Conservation (phyloP, 345 rosid species). For the Populus nigra region DNA sequence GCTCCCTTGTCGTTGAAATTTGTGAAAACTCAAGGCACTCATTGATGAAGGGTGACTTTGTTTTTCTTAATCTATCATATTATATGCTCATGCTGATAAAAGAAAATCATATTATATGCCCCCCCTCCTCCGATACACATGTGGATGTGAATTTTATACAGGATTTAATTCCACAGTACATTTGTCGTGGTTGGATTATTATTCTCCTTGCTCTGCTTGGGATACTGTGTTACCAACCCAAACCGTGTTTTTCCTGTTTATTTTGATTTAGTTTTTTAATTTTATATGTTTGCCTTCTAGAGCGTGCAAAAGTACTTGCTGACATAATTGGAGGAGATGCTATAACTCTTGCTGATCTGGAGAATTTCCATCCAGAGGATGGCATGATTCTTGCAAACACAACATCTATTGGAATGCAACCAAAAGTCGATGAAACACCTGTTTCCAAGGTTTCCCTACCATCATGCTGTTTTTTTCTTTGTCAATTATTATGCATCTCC, state of each 20-base stretch:
- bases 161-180: background rate
- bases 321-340: constrained; percentile 74
- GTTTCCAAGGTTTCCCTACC: constrained; percentile 58
- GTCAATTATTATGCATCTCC: background rate
- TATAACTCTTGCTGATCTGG: constrained; percentile 64
- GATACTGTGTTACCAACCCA: background rate
- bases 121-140: background rate
- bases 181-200: background rate
- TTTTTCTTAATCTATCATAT: background rate
- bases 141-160: background rate
- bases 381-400: constrained; percentile 91
- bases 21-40: background rate
- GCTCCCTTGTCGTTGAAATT: background rate
- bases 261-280: background rate
- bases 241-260: background rate
- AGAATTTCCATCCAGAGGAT: constrained; percentile 61
- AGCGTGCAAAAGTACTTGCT: constrained; percentile 71
- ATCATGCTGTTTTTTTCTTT: background rate
- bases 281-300: constrained; percentile 38
- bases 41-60: background rate
- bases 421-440: constrained; percentile 82
- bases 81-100: background rate
- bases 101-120: too few relatives aligned
- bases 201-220: background rate
- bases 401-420: constrained; percentile 95